Evolutionary conservation across 139 green algal species (phyloP), one percentile per base, ranked within the genome.

Genomic region (Chlamydomonas urium): DNA sequence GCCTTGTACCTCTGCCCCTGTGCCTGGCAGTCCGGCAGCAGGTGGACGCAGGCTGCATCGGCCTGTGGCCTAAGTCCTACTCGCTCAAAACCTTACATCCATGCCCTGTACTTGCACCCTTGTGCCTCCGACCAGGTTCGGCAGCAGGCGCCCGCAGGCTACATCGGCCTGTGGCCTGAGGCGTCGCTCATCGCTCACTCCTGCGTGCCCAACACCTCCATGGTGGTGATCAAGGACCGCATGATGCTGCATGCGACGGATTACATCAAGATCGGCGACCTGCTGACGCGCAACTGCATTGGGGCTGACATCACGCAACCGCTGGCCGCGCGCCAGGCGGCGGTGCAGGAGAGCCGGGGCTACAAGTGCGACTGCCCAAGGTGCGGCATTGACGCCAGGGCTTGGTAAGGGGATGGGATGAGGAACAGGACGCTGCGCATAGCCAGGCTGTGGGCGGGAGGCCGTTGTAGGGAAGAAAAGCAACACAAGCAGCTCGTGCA

Each of bases 81-180:
- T n/a, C n/a, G n/a, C n/a, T n/a, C n/a, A n/a, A 68, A 33, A 37
- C 17, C 24, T 58, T 23, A 57, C 24, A 33, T 26, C 36, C 65
- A 35, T 3, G 21, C 38, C 6, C 34, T 50, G 42, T 17, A 24
- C 42, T 50, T 2, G 33, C 67, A 29, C 60, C 33, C 32, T 4
- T 3, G 29, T 32, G 21, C 37, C 34, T 32, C n/a, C 17, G 47
- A 35, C 35, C 77, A 80, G 65, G 76, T 81, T 23, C 6, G 75
- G 10, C 78, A 83, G 26, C 69, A 87, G 70, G 69, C 72, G 50
- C 82, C 82, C 0, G n/a, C 60, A 24, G 69, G 75, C 29, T 85
- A 77, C 71, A 76, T 83, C 19, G 79, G 71, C 3, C 36, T 88
- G 42, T 88, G 82, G 82, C 78, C 82, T 0, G 78, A 85, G 67